Evolutionary conservation across 306 rosid genomes (phyloP).

Genomic region (Hylodesmum podocarpum): DNA sequence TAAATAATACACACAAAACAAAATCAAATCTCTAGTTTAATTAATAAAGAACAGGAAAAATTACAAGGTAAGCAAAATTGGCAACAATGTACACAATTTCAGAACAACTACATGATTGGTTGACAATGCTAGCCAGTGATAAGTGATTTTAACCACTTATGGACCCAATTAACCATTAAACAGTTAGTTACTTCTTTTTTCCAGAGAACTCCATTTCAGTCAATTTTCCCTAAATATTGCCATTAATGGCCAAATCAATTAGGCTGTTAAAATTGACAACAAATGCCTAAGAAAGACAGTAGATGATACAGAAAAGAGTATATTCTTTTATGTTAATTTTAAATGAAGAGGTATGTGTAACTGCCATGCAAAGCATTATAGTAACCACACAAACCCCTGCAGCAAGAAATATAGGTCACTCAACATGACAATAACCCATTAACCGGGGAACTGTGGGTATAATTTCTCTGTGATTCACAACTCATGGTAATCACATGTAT

Average conservation of each 20-base stretch:
- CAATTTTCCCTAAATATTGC: no score
- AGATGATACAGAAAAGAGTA: background rate
- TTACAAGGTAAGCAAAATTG: background rate
- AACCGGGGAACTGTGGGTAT: slow-evolving; percentile 93
- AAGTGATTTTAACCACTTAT: no score
- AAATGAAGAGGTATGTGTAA: background rate
- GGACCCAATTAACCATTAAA: no score
- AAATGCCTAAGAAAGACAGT: background rate
- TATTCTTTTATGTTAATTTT: background rate
- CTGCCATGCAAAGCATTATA: background rate
- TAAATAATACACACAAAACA: background rate
- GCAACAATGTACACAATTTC: background rate
- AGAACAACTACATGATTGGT: no score
- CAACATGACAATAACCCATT: slow-evolving; percentile 99
- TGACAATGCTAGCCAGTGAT: no score
- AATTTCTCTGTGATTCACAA: slow-evolving; percentile 96
- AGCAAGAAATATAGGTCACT: slow-evolving; percentile 87
- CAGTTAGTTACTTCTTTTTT: no score
- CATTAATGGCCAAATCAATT: slow-evolving; percentile 10
- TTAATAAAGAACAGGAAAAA: background rate
- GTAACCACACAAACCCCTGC: slow-evolving; percentile 62
- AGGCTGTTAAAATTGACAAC: background rate
- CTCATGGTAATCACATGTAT: no score
- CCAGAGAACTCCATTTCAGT: no score
- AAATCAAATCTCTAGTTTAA: background rate